Evolutionary conservation across 208 protist species (phyloP).

Genomic region (Crithidia bombi): DNA sequence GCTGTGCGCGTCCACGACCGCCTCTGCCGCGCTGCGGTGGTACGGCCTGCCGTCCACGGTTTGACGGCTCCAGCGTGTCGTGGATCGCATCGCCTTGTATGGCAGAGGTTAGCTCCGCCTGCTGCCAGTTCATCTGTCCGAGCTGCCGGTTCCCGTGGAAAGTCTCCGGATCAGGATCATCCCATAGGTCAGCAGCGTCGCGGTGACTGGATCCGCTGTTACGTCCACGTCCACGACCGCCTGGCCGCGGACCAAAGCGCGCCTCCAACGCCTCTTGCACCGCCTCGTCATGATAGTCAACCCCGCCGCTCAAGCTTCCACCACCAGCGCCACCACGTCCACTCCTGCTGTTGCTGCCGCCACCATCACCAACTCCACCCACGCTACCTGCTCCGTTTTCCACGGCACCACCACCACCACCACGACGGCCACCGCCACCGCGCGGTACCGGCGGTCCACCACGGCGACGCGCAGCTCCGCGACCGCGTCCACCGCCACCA

Average conservation of each 20-base stretch:
- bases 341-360: conserved; percentile 30
- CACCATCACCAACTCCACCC: neutral
- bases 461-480: conserved; percentile 29
- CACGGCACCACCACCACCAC: conserved; percentile 19
- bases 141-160: conserved; percentile 70
- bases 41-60: conserved; percentile 20
- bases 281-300: conserved; percentile 20
- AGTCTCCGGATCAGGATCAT: conserved; percentile 77
- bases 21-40: conserved; percentile 27
- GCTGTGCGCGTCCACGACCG: conserved; percentile 7
- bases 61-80: conserved; percentile 23
- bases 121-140: conserved; percentile 81
- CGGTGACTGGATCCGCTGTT: conserved; percentile 8
- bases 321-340: conserved; percentile 17
- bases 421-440: conserved; percentile 13
- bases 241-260: conserved; percentile 45
- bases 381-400: conserved; percentile 6
- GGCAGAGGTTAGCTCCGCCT: conserved; percentile 48
- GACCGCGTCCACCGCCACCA: conserved; percentile 15
- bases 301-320: neutral
- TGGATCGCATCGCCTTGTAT: conserved; percentile 21
- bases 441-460: conserved; percentile 22
- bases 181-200: conserved; percentile 63
- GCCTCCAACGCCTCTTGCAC: conserved; percentile 39
- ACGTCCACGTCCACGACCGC: conserved; percentile 25